Evolutionary conservation across 2,329 filamentous ascomycete genomes (phyloP).

Genomic region (Talaromyces funiculosus): DNA sequence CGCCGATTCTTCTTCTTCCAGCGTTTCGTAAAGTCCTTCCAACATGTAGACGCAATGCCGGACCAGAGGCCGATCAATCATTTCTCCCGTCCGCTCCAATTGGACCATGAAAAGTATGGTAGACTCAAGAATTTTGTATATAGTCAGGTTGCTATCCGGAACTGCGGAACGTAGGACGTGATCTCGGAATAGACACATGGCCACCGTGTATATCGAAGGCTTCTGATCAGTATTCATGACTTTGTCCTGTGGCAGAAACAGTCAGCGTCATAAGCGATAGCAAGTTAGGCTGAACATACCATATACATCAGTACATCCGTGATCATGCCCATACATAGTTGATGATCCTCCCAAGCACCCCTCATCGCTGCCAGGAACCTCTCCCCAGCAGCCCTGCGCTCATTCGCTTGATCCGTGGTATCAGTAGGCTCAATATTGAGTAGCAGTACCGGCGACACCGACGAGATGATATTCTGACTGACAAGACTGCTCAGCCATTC

Average conservation of each 20-base stretch:
- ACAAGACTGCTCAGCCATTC: constrained; percentile 73
- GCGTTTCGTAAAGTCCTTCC: constrained; percentile 76
- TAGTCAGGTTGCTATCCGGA: constrained; percentile 40
- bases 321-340: constrained; percentile 91
- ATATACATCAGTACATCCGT: constrained; percentile 97
- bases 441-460: constrained; percentile 66
- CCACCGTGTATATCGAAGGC: constrained; percentile 74
- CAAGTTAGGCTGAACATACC: constrained; percentile 38
- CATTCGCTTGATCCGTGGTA: constrained; percentile 60
- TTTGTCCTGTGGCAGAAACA: constrained; percentile 55
- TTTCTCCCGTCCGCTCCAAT: constrained; percentile 85
- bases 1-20: constrained; percentile 68
- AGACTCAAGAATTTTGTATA: constrained; percentile 70
- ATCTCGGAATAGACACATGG: constrained; percentile 84
- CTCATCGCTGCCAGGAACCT: constrained; percentile 72
- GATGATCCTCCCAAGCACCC: constrained; percentile 80
- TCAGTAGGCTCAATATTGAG: constrained; percentile 43
- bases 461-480: constrained; percentile 60
- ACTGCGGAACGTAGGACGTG: constrained; percentile 64
- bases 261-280: background rate
- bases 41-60: constrained; percentile 85
- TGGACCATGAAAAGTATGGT: constrained; percentile 86
- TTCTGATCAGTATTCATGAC: constrained; percentile 69
- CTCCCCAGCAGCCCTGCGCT: constrained; percentile 74
- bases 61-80: constrained; percentile 76